phyloP scores from a whole-genome alignment of 345 rosid species.

The Aurinia saxatilis region DNA sequence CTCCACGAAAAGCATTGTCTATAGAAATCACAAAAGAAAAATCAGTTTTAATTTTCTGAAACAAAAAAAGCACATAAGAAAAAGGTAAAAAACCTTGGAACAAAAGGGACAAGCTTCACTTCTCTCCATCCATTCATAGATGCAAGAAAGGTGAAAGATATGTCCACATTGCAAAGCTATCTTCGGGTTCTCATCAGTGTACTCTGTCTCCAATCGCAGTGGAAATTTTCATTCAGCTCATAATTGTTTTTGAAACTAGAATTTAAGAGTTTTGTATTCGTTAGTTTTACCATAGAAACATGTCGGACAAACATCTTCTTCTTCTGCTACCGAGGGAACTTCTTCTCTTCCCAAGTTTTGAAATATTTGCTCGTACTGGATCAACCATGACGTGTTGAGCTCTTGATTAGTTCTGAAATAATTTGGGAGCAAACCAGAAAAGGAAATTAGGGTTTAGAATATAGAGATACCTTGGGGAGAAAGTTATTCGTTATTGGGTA shows the following conservation, averaged over 20 bases:
- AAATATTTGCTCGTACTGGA: conserved; percentile 10
- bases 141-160: conserved; percentile 45
- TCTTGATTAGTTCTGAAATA: neutral
- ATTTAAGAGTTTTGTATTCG: neutral
- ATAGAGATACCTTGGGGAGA: conserved; percentile 6
- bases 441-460: conserved; percentile 9
- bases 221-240: neutral
- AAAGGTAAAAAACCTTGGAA: conserved; percentile 30
- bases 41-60: neutral
- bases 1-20: conserved; percentile 22
- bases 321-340: neutral
- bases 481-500: conserved; percentile 11
- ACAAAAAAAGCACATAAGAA: neutral
- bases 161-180: conserved; percentile 37
- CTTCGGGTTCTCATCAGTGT: conserved; percentile 42
- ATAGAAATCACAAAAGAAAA: conserved; percentile 6
- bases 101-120: conserved; percentile 47
- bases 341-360: neutral
- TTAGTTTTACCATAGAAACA: conserved; percentile 44
- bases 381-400: neutral
- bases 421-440: neutral
- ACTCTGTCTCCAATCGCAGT: conserved; percentile 24
- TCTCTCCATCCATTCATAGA: conserved; percentile 61
- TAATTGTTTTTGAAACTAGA: neutral
- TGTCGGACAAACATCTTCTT: conserved; percentile 42